Evolutionary conservation across 2,329 filamentous ascomycete species (phyloP).

Genomic region (Alternaria brassicae): DNA sequence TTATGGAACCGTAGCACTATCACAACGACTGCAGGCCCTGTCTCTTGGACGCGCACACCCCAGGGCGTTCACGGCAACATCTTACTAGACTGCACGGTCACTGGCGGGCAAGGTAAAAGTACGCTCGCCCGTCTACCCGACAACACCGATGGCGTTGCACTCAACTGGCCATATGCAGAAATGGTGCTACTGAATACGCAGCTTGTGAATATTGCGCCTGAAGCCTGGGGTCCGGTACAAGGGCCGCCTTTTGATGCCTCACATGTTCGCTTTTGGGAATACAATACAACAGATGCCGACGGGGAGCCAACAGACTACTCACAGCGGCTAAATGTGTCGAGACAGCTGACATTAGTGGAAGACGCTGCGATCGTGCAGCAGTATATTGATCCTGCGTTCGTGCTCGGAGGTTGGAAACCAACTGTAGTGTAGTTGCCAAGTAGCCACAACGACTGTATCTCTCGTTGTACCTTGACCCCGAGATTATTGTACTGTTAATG

Average conservation of each 20-base stretch:
- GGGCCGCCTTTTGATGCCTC: constrained; percentile 2
- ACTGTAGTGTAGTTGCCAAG: neutral
- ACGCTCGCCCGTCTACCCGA: neutral
- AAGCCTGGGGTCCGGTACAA: constrained; percentile 6
- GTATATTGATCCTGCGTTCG: neutral
- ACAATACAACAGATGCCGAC: neutral
- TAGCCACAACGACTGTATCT: neutral
- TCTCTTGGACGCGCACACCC: neutral
- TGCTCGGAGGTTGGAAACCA: neutral
- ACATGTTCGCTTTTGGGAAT: constrained; percentile 5
- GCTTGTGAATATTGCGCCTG: neutral
- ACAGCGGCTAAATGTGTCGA: neutral
- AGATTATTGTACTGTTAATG: neutral
- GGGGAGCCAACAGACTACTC: neutral
- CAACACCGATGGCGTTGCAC: constrained; percentile 1
- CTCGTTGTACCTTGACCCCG: neutral
- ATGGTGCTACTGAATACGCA: constrained; percentile 6
- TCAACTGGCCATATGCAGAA: constrained; percentile 12
- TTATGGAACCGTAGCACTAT: neutral
- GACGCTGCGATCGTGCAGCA: neutral
- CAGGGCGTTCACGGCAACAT: neutral
- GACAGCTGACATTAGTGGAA: neutral
- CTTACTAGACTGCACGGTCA: neutral
- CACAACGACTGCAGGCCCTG: neutral
- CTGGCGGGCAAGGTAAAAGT: neutral